Evolutionary conservation across 176 grass and related monocot genomes (phyloP).

Genomic region (maize (Zea mays)): Zm-B73-REFERENCE-NAM-5.0 NC_050097.1:212327501-212328000

Average conservation of each 20-base stretch:
- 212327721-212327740: constrained; percentile 47
- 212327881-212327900: not conserved
- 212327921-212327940: not conserved
- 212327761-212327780: constrained; percentile 80
- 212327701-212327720: not conserved
- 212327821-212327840: constrained; percentile 41
- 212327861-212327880: constrained; percentile 6
- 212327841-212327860: constrained; percentile 12
- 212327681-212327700: constrained; percentile 6
- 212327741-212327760: constrained; percentile 88
- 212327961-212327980: constrained; percentile 27
- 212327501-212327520: not conserved
- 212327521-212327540: constrained; percentile 9
- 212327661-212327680: constrained; percentile 16
- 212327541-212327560: not conserved
- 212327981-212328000: constrained; percentile 33
- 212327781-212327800: constrained; percentile 71
- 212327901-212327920: not conserved
- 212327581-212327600: not conserved
- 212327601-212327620: constrained; percentile 13
- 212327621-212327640: not conserved
- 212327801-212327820: constrained; percentile 81
- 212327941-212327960: constrained; percentile 20
- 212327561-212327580: not conserved
- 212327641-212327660: constrained; percentile 3